These are phyloP conservation scores for Circinella umbellata DNA, from an alignment of 371 early-diverging fungal genomes.

Conservation along the genomic window DNA sequence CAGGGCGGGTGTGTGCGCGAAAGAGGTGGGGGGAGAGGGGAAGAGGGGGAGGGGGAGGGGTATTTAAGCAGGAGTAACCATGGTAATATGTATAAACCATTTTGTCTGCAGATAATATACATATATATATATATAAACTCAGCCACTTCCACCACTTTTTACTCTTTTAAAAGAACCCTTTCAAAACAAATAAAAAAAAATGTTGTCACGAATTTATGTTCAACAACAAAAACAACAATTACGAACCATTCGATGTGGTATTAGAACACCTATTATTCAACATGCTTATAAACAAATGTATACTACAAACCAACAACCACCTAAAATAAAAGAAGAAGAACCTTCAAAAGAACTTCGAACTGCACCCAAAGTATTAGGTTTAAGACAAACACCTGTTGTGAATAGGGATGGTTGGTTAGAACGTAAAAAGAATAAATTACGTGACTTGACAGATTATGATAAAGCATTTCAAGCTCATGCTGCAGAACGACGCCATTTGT, in stretches of 20 bases:
- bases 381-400: conserved; percentile 44
- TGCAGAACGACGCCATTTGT: conserved; percentile 62
- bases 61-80: too few relatives aligned
- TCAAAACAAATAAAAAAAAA: neutral
- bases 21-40: conserved; percentile 8
- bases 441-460: conserved; percentile 54
- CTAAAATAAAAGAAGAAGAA: conserved; percentile 3
- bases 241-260: too few relatives aligned
- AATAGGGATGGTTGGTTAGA: conserved; percentile 42
- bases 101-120: too few relatives aligned
- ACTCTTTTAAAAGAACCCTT: too few relatives aligned
- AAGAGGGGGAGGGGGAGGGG: neutral
- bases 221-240: too few relatives aligned
- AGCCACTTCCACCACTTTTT: too few relatives aligned
- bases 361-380: conserved; percentile 41
- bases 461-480: conserved; percentile 58
- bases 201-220: conserved; percentile 5
- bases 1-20: neutral
- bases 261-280: too few relatives aligned
- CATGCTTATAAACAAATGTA: conserved; percentile 14
- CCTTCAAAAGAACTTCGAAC: conserved; percentile 16
- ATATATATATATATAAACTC: neutral
- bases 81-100: too few relatives aligned
- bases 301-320: neutral
- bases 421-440: conserved; percentile 45